Conservation (phyloP, 2,329 filamentous ascomycete genomes). For the Plectosphaerella cucumerina region DNA sequence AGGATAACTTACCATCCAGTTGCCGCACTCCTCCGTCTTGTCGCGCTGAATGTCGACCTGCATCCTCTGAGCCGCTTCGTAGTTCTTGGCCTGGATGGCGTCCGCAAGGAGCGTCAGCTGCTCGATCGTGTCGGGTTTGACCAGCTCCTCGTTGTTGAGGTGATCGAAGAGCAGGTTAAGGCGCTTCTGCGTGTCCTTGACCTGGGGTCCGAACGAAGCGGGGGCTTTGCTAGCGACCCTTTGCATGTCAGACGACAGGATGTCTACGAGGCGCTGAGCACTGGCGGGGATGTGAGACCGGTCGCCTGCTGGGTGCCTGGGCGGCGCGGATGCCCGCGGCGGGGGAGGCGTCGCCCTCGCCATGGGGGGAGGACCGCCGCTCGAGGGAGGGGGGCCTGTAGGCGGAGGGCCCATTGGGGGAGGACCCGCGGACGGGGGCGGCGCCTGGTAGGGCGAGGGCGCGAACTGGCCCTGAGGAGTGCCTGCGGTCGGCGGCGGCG, state of each 20-base stretch:
- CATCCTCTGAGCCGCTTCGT: conserved; percentile 60
- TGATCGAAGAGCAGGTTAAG: conserved; percentile 94
- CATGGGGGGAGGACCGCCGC: conserved; percentile 15
- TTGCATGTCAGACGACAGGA: conserved; percentile 80
- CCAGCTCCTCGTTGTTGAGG: conserved; percentile 89
- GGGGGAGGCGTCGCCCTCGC: conserved; percentile 39
- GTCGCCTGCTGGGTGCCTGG: conserved; percentile 80
- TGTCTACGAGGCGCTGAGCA: conserved; percentile 75
- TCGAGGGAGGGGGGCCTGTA: conserved; percentile 35
- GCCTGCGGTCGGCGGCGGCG: conserved; percentile 41
- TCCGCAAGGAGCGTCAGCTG: conserved; percentile 61
- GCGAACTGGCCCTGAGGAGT: conserved; percentile 55
- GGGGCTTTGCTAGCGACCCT: conserved; percentile 84
- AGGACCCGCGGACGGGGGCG: conserved; percentile 21
- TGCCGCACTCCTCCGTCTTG: conserved; percentile 75
- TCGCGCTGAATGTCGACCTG: conserved; percentile 74
- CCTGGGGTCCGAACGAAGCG: conserved; percentile 78
- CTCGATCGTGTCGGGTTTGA: conserved; percentile 73
- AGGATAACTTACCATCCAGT: conserved; percentile 71
- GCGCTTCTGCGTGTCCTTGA: conserved; percentile 90
- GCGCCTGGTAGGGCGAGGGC: conserved; percentile 46
- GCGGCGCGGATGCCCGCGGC: conserved; percentile 43
- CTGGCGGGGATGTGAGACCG: conserved; percentile 79
- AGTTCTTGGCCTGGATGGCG: conserved; percentile 66
- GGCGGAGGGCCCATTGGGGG: conserved; percentile 28